A percentile compares a stretch with the other conserved stretches of the same genome.
Evolutionary conservation across 441 rosid genomes (phyloP).

Genomic region (Bocquillonia castaneifolia): DNA sequence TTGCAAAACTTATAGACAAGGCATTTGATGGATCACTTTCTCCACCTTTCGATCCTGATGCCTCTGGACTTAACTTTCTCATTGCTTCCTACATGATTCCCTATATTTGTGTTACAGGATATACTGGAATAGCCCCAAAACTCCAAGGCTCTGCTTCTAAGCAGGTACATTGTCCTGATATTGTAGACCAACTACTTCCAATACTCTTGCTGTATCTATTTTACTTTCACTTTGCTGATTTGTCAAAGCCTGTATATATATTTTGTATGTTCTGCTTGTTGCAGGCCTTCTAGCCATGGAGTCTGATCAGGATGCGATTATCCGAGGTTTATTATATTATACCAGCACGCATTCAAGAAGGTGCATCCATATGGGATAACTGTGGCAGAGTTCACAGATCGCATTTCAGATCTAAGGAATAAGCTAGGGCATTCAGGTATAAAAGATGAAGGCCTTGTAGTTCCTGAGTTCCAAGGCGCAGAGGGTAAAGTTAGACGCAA

Average conservation of each 20-base stretch:
- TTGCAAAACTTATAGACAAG: slow-evolving; percentile 49
- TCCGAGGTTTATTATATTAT: slow-evolving; percentile 53
- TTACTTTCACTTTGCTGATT: too few relatives aligned
- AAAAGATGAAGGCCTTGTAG: slow-evolving; percentile 71
- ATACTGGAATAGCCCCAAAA: slow-evolving; percentile 68
- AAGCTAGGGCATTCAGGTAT: slow-evolving; percentile 40
- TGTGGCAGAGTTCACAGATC: slow-evolving; percentile 59
- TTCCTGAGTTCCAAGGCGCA: slow-evolving; percentile 34
- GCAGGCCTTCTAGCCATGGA: slow-evolving; percentile 78
- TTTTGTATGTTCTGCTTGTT: slow-evolving; percentile 46
- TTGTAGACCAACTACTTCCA: too few relatives aligned
- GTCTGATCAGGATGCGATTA: slow-evolving; percentile 81
- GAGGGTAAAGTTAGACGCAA: slow-evolving; percentile 56
- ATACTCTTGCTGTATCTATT: too few relatives aligned
- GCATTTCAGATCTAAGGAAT: slow-evolving; percentile 58
- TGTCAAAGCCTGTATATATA: too few relatives aligned
- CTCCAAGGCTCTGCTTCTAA: slow-evolving; percentile 43
- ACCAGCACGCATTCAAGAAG: slow-evolving; percentile 31
- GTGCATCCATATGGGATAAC: slow-evolving; percentile 51
- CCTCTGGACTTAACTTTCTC: slow-evolving; percentile 50
- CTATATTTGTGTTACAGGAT: slow-evolving; percentile 79
- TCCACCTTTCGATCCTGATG: slow-evolving; percentile 79
- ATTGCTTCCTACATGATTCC: slow-evolving; percentile 72
- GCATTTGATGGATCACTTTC: slow-evolving; percentile 47
- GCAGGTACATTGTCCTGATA: too few relatives aligned